Conservation (phyloP, 805 yeast species). For the Lipomyces orientalis region DNA sequence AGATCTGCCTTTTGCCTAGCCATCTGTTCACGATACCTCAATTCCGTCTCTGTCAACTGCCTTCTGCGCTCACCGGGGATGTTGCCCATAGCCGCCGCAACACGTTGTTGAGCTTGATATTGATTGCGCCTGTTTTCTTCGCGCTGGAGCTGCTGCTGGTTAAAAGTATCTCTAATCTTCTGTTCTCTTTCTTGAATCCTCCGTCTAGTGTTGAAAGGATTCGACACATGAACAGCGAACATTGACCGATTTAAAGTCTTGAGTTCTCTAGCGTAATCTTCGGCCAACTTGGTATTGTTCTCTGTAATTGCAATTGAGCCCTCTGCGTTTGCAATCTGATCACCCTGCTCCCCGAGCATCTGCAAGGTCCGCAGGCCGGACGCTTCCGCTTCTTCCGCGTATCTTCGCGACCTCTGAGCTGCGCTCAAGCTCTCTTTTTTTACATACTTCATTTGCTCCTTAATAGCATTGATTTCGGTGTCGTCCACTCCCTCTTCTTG, state of each 20-base stretch:
- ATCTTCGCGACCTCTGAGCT: constrained; percentile 78
- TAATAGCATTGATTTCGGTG: constrained; percentile 85
- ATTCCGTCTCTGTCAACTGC: constrained; percentile 32
- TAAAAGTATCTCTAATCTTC: constrained; percentile 63
- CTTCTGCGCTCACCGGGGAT: constrained; percentile 36
- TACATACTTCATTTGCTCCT: constrained; percentile 78
- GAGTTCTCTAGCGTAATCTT: constrained; percentile 79
- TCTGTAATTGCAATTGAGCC: constrained; percentile 75
- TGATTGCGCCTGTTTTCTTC: constrained; percentile 66
- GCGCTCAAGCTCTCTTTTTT: constrained; percentile 87
- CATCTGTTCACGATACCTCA: constrained; percentile 44
- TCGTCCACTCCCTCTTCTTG: constrained; percentile 57
- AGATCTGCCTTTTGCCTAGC: constrained; percentile 60
- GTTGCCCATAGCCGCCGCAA: constrained; percentile 55
- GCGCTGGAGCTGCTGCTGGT: constrained; percentile 64
- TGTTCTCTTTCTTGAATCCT: constrained; percentile 77
- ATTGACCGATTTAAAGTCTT: constrained; percentile 79
- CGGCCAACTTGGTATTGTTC: constrained; percentile 81
- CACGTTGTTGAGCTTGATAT: constrained; percentile 69
- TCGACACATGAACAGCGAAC: constrained; percentile 77
- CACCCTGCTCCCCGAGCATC: constrained; percentile 92
- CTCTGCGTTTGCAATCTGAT: constrained; percentile 79
- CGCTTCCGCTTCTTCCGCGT: constrained; percentile 74
- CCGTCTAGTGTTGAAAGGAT: constrained; percentile 87
- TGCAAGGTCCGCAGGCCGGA: constrained; percentile 85